Percentiles rank a stretch among this genome's conserved stretches.
Conservation (phyloP, 495 filamentous ascomycete genomes). For the Aspergillus mulundensis region DNA sequence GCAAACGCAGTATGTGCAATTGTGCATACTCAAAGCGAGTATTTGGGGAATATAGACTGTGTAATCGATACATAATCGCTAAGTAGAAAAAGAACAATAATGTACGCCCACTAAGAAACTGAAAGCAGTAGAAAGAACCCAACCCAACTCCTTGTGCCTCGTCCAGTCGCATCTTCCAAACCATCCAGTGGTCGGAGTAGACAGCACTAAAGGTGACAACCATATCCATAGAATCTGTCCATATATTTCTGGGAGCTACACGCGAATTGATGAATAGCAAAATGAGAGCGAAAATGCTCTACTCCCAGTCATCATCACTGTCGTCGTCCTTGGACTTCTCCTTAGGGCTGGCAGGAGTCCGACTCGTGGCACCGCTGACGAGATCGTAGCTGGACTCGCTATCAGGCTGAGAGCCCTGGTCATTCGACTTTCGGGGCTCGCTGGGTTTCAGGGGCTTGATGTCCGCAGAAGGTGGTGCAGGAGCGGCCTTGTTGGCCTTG, state of each 20-base stretch:
- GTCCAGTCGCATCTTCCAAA: conserved; percentile 6
- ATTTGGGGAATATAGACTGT: conserved; percentile 4
- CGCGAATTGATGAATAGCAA: too few relatives aligned
- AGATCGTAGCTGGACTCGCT: conserved; percentile 94
- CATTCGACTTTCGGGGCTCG: conserved; percentile 75
- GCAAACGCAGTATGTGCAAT: background rate
- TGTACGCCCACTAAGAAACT: background rate
- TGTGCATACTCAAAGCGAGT: background rate
- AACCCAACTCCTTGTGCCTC: conserved; percentile 14
- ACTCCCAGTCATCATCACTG: conserved; percentile 83
- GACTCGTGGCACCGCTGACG: conserved; percentile 80
- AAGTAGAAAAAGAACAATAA: conserved; percentile 1
- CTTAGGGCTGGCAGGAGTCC: conserved; percentile 72
- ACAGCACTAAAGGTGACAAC: background rate
- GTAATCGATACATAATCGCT: conserved; percentile 6
- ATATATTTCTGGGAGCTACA: too few relatives aligned
- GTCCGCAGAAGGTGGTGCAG: conserved; percentile 28
- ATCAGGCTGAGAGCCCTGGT: conserved; percentile 77
- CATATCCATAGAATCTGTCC: background rate
- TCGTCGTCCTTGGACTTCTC: conserved; percentile 56
- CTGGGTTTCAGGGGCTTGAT: conserved; percentile 49
- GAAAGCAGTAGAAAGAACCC: background rate
- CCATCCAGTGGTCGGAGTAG: conserved; percentile 20
- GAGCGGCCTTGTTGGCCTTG: conserved; percentile 14
- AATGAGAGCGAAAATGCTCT: conserved; percentile 14